phyloP scores from a whole-genome alignment of 352 stramenopile genomes.

The Phytophthora syringae region DNA sequence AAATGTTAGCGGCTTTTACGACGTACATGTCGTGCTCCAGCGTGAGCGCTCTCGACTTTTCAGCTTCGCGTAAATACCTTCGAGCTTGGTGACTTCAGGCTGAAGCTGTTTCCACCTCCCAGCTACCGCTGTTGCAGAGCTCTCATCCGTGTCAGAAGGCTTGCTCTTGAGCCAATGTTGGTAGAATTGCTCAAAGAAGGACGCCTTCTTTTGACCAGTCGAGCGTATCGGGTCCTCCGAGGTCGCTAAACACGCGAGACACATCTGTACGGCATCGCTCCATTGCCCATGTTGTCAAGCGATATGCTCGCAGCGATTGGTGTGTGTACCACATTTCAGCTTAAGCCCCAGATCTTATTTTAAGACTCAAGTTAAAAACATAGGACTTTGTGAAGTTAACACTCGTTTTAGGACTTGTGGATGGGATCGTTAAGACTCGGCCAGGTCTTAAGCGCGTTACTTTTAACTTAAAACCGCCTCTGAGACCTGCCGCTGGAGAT shows the following conservation, averaged over 20 bases:
- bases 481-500: too few species aligned
- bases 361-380: background rate
- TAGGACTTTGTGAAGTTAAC: background rate
- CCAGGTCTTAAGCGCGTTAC: too few species aligned
- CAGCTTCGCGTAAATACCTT: conserved; percentile 5
- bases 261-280: conserved; percentile 1
- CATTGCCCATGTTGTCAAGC: conserved; percentile 1
- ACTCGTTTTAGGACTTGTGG: background rate
- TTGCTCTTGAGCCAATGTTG: too few species aligned
- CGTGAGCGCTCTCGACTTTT: background rate
- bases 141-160: background rate
- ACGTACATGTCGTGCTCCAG: conserved; percentile 9
- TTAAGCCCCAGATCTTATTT: background rate
- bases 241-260: background rate
- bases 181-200: background rate
- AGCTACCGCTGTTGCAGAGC: background rate
- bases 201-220: background rate
- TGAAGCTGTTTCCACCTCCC: conserved; percentile 19
- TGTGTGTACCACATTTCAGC: background rate
- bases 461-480: too few species aligned
- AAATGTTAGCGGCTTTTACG: background rate
- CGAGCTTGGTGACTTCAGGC: too few species aligned
- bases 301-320: background rate
- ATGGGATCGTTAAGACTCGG: too few species aligned
- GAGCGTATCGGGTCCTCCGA: conserved; percentile 2